A percentile compares a stretch with the other conserved stretches of the same genome.
Evolutionary conservation across 2,329 filamentous ascomycete genomes (phyloP).

Genomic region (Ophiostoma quercus): DNA sequence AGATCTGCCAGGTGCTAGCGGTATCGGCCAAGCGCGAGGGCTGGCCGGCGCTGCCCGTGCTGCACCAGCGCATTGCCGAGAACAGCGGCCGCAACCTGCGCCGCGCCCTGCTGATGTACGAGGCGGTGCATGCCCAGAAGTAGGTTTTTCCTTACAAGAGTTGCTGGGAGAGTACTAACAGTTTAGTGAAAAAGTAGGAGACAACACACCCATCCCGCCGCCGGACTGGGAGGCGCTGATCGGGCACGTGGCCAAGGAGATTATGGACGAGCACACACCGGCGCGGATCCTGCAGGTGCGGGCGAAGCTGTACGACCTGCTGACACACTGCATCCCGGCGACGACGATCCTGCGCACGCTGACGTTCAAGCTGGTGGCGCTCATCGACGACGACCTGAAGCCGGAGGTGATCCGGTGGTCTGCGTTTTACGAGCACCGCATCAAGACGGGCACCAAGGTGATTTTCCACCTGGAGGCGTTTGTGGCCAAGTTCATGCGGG

Average conservation of each 20-base stretch:
- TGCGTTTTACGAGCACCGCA: slow-evolving; percentile 93
- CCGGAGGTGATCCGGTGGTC: slow-evolving; percentile 92
- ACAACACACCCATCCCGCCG: slow-evolving; percentile 82
- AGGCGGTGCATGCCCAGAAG: slow-evolving; percentile 96
- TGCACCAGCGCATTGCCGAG: slow-evolving; percentile 80
- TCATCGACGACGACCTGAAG: slow-evolving; percentile 85
- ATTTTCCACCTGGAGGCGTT: slow-evolving; percentile 98
- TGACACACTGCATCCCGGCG: slow-evolving; percentile 94
- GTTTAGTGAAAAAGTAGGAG: slow-evolving; percentile 77
- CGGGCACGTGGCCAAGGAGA: slow-evolving; percentile 81
- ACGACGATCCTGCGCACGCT: slow-evolving; percentile 92
- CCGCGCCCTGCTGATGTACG: slow-evolving; percentile 89
- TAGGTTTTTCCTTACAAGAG: slow-evolving; percentile 35
- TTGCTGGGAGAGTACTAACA: neutral
- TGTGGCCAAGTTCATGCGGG: slow-evolving; percentile 96
- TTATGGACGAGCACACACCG: slow-evolving; percentile 88
- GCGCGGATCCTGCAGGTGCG: slow-evolving; percentile 81
- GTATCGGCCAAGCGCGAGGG: slow-evolving; percentile 69
- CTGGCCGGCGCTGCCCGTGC: slow-evolving; percentile 67
- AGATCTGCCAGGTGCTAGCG: slow-evolving; percentile 76
- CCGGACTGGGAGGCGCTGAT: slow-evolving; percentile 97
- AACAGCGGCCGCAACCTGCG: slow-evolving; percentile 89
- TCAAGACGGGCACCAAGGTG: slow-evolving; percentile 86
- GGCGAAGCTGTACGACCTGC: slow-evolving; percentile 90
- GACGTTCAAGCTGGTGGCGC: slow-evolving; percentile 83